Percentiles rank a stretch among this genome's conserved stretches.
Conservation (phyloP, 768 basidiomycete genomes). For the Agaricus subrufescens region DNA sequence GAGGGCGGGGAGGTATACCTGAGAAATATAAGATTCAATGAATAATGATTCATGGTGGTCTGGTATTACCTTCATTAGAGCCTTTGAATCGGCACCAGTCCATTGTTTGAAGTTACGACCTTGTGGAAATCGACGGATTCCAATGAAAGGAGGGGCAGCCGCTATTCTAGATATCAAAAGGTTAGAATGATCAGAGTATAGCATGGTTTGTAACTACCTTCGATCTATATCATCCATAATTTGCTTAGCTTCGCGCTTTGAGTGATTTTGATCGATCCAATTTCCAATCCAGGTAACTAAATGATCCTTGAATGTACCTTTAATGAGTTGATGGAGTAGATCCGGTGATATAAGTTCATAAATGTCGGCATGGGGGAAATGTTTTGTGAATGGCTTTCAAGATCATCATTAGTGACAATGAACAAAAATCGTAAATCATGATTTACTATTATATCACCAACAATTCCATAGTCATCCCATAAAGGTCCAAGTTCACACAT, state of each 20-base stretch:
- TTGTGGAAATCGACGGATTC: no score
- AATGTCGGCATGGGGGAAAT: slow-evolving; percentile 29
- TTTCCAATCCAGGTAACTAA: slow-evolving; percentile 29
- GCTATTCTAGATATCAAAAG: no score
- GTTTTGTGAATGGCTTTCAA: slow-evolving; percentile 23
- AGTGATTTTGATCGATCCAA: not conserved
- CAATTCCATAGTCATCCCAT: slow-evolving; percentile 8
- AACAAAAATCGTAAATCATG: not conserved
- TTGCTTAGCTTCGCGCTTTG: slow-evolving; percentile 19
- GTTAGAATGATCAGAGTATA: no score
- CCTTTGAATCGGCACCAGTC: no score
- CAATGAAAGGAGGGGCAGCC: no score
- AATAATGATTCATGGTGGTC: no score
- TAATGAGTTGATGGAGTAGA: slow-evolving; percentile 27
- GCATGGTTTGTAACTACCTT: no score
- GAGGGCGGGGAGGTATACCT: slow-evolving; percentile 19
- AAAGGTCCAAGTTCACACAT: not conserved
- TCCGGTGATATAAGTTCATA: slow-evolving; percentile 26
- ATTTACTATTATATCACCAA: not conserved
- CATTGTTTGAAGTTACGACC: no score
- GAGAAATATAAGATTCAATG: no score
- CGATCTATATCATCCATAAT: no score
- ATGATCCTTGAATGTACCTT: slow-evolving; percentile 21
- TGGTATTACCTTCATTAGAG: no score
- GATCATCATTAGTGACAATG: not conserved